Evolutionary conservation across 2,329 filamentous ascomycete species (phyloP), one percentile per base, ranked within the genome.

Genomic region (Xylariaceae sp.): DNA sequence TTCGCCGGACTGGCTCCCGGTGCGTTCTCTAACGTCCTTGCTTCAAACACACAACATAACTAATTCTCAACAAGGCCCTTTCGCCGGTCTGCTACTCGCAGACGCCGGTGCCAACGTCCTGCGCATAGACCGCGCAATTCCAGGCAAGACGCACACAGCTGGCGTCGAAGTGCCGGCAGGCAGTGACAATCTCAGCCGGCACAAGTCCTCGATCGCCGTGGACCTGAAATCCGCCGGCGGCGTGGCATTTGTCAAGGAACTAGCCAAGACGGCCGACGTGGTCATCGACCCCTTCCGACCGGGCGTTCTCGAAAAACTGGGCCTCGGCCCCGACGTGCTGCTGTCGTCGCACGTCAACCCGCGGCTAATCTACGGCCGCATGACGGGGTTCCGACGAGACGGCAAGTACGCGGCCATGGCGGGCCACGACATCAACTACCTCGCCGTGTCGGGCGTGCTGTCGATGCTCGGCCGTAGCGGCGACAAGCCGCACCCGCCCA

Each of bases 391-490:
- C 74, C 82, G 94, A 11, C 82, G 93, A 34, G 91, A 96, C 75
- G 94, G 93, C 0, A 88, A 86, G 67, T 98, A 96, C 75, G 85
- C 84, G 44, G 77, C 83, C 68, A 97, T 96, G 93, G 92, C 93
- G 0, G 93, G 93, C 40, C 93, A 97, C 71, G 93, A 97, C 72
- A 96, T 97, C 73, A 97, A 98, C 71, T 98, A 98, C 75, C 88
- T 98, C 37, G 91, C 93, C 45, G 91, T 96, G 0, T 90, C 89
- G 0, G 94, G 94, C 0, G 88, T 90, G 1, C 76, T 98, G 24
- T 82, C 83, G 0, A 79, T 96, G 75, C 83, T 98, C 3, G 94
- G 94, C 1, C 80, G 89, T 0, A 78, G 78, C 24, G 82, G 80
- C 14, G 84, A 88, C 69, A 87, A 85, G 63, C 94, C 94, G 1